Conservation (phyloP, 345 rosid species). For the Dipteronia sinensis region DNA sequence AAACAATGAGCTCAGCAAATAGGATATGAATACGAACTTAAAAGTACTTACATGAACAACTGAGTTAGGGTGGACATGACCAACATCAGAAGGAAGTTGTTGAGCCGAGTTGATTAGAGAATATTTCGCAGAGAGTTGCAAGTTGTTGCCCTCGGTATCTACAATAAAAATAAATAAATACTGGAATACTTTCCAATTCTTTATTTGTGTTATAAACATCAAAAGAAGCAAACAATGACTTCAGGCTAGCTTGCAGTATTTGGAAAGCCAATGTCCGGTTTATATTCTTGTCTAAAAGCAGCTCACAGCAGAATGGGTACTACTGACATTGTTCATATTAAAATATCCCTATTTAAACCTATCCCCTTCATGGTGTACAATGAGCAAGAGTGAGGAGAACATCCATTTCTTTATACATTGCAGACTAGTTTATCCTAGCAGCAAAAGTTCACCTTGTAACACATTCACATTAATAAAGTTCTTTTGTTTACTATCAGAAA, state of each 20-base stretch:
- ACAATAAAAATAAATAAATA: slow-evolving; percentile 6
- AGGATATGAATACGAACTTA: neutral
- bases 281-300: neutral
- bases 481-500: neutral
- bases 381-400: neutral
- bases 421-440: neutral
- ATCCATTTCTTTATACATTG: neutral
- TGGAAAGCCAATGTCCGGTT: neutral
- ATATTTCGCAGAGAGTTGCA: slow-evolving; percentile 82
- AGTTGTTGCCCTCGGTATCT: slow-evolving; percentile 75
- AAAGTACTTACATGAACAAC: slow-evolving; percentile 67
- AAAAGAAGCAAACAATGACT: neutral
- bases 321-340: neutral
- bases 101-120: slow-evolving; percentile 65
- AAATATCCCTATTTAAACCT: neutral
- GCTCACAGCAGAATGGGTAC: neutral
- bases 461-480: neutral
- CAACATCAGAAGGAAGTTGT: slow-evolving; percentile 73
- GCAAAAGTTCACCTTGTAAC: neutral
- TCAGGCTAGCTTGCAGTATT: neutral
- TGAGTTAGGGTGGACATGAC: slow-evolving; percentile 59
- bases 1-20: neutral
- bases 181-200: neutral
- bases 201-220: no score
- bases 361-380: neutral